A percentile compares a stretch with the other conserved stretches of the same genome.
phyloP scores from a whole-genome alignment of 1,139 yeast species.

The Diutina ranongensis region DNA sequence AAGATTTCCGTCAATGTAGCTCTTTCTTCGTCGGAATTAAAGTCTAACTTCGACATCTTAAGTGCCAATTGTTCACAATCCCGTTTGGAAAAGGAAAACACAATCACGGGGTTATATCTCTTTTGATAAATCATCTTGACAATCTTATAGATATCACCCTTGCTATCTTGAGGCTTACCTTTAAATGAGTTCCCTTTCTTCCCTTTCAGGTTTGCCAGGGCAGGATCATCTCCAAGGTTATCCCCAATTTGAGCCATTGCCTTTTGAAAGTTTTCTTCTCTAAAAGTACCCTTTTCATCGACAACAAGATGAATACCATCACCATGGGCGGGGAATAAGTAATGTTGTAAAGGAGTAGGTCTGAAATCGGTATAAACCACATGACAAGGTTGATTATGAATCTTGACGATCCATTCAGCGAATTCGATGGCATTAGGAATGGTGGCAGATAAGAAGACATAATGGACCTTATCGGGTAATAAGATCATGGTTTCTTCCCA shows the following conservation, averaged over 20 bases:
- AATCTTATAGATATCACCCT: slow-evolving; percentile 89
- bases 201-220: slow-evolving; percentile 36
- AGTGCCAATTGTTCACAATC: slow-evolving; percentile 92
- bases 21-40: slow-evolving; percentile 86
- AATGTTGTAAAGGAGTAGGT: slow-evolving; percentile 96
- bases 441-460: slow-evolving; percentile 85
- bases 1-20: slow-evolving; percentile 81
- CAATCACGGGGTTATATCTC: slow-evolving; percentile 94
- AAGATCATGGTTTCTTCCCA: slow-evolving; percentile 98
- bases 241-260: slow-evolving; percentile 94
- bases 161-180: slow-evolving; percentile 74
- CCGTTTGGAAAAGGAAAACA: slow-evolving; percentile 89
- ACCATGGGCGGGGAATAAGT: slow-evolving; percentile 77
- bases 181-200: slow-evolving; percentile 80
- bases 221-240: slow-evolving; percentile 75
- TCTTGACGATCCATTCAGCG: slow-evolving; percentile 97
- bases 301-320: slow-evolving; percentile 96
- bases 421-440: slow-evolving; percentile 97
- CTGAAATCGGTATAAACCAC: slow-evolving; percentile 97
- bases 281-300: slow-evolving; percentile 89
- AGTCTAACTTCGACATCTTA: slow-evolving; percentile 90
- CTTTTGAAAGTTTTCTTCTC: slow-evolving; percentile 96
- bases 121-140: slow-evolving; percentile 96
- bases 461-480: slow-evolving; percentile 88
- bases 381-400: slow-evolving; percentile 93